These are phyloP conservation scores for Pistacia integerrima DNA, from an alignment of 345 rosid genomes.

Conservation along the genomic window DNA sequence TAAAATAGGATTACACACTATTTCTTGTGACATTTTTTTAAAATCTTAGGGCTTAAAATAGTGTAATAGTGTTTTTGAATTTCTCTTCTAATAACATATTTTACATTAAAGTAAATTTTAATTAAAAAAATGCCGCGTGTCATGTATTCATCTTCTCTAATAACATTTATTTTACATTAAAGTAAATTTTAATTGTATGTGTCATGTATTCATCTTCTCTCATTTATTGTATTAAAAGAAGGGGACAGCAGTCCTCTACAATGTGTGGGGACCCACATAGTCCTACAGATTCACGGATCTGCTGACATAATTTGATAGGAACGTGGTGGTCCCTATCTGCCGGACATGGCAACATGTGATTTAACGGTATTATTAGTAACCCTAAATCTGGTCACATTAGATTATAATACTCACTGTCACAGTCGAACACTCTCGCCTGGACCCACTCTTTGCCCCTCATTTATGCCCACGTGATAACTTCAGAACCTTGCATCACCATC, in stretches of 20 bases:
- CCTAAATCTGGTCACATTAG: neutral
- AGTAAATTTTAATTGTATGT: too few species aligned
- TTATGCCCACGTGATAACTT: slow-evolving; percentile 15
- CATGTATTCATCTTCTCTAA: too few species aligned
- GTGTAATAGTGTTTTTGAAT: too few species aligned
- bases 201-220: too few species aligned
- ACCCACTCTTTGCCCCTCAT: neutral
- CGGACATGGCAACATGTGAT: slow-evolving; percentile 11
- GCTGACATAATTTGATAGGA: neutral
- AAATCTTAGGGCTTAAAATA: too few species aligned
- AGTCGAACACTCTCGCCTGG: neutral
- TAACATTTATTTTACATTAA: too few species aligned
- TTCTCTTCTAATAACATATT: too few species aligned
- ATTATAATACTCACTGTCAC: neutral
- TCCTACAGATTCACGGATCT: neutral
- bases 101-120: too few species aligned
- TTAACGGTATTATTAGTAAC: neutral
- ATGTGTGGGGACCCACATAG: neutral
- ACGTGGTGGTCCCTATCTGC: slow-evolving; percentile 14
- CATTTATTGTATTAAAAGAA: too few species aligned
- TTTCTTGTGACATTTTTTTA: too few species aligned
- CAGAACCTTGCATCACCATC: neutral
- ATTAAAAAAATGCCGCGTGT: too few species aligned
- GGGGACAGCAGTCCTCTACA: neutral
- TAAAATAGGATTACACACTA: too few species aligned